These are phyloP conservation scores for Fusarium sp. DNA, from an alignment of 2,329 filamentous ascomycete genomes.

Conservation along the genomic window DNA sequence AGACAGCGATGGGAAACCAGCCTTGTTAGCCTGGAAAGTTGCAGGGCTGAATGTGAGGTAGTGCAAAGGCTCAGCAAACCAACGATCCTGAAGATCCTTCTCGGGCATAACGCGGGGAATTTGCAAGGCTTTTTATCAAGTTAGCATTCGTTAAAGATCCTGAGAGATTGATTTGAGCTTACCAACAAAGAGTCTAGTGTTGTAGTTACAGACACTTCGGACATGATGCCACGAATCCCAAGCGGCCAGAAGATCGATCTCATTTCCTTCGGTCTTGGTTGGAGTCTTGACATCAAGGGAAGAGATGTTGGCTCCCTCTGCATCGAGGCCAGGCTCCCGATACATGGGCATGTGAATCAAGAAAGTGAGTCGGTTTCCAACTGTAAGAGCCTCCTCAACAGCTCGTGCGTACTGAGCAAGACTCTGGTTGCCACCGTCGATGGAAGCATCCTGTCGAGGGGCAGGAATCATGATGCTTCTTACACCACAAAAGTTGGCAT, in stretches of 20 bases:
- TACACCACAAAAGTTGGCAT: constrained; percentile 94
- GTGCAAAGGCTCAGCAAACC: constrained; percentile 75
- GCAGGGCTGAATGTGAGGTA: constrained; percentile 65
- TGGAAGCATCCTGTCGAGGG: constrained; percentile 71
- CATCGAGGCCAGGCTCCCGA: constrained; percentile 71
- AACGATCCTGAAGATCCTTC: constrained; percentile 69
- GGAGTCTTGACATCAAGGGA: constrained; percentile 48
- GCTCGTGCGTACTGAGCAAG: constrained; percentile 83
- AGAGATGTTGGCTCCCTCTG: constrained; percentile 63
- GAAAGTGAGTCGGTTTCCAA: constrained; percentile 81
- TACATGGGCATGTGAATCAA: constrained; percentile 87
- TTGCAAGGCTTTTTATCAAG: constrained; percentile 57
- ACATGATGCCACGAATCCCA: constrained; percentile 98
- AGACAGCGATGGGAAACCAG: constrained; percentile 69
- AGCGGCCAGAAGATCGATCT: constrained; percentile 76
- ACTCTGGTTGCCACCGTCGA: constrained; percentile 59
- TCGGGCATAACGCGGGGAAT: constrained; percentile 69
- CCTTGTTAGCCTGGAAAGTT: constrained; percentile 68
- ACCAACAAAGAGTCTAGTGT: constrained; percentile 83
- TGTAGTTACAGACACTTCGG: constrained; percentile 86
- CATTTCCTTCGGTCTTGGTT: constrained; percentile 49
- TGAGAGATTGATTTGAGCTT: constrained; percentile 53
- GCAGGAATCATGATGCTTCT: constrained; percentile 85
- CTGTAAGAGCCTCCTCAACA: constrained; percentile 79
- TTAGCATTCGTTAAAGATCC: background rate